Evolutionary conservation across 2,329 filamentous ascomycete genomes (phyloP).

Genomic region (Raffaelea deltoideospora): DNA sequence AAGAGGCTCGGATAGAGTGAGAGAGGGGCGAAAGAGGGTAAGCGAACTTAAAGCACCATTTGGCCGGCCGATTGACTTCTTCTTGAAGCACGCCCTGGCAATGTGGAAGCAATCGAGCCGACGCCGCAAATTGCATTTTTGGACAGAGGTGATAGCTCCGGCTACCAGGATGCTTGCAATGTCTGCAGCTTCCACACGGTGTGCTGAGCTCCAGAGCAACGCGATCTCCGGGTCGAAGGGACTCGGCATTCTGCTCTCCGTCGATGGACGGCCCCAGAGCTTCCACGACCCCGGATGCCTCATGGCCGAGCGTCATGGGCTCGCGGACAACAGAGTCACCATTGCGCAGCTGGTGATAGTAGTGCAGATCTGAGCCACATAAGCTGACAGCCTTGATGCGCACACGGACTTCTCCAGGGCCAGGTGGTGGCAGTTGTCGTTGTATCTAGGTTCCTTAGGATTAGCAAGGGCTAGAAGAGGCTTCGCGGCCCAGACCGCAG

Average conservation of each 20-base stretch:
- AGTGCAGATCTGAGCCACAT: conserved; percentile 48
- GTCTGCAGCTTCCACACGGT: conserved; percentile 31
- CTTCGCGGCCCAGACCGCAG: neutral
- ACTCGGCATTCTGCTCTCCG: conserved; percentile 30
- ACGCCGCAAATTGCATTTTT: conserved; percentile 18
- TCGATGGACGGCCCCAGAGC: conserved; percentile 42
- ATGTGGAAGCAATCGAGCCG: conserved; percentile 14
- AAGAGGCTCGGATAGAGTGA: too few relatives aligned
- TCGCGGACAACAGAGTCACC: conserved; percentile 41
- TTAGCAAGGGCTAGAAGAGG: neutral
- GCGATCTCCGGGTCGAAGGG: conserved; percentile 32
- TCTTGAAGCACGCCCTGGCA: conserved; percentile 19
- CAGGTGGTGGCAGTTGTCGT: conserved; percentile 28
- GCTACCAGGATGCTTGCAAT: conserved; percentile 20
- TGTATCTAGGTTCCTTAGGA: conserved; percentile 1
- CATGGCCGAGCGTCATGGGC: conserved; percentile 41
- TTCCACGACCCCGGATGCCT: conserved; percentile 47
- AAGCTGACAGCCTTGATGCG: conserved; percentile 44
- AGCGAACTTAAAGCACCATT: conserved; percentile 17
- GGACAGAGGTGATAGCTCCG: conserved; percentile 20
- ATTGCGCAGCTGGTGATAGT: conserved; percentile 21
- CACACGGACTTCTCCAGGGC: conserved; percentile 41
- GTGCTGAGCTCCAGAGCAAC: conserved; percentile 54
- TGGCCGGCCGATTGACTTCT: conserved; percentile 16
- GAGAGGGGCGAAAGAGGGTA: too few relatives aligned